Percentiles rank a stretch among this genome's conserved stretches.
These are phyloP conservation scores for Baorangia bicolor DNA, from an alignment of 768 basidiomycete genomes.

Conservation along the genomic window DNA sequence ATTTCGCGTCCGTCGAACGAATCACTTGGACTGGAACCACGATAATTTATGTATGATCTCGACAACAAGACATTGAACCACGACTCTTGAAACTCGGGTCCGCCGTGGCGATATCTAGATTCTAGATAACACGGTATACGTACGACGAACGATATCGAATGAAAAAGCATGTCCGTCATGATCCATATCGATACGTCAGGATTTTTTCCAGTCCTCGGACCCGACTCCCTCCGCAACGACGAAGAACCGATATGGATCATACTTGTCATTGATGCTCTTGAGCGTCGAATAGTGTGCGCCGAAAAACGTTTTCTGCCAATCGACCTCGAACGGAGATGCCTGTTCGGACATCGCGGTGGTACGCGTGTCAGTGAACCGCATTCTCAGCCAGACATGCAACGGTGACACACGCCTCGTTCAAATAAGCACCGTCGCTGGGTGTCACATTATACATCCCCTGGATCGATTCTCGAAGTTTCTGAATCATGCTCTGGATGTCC, in stretches of 20 bases:
- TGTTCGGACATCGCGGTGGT: conserved; percentile 11
- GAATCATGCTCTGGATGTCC: conserved; percentile 11
- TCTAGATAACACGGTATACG: background rate
- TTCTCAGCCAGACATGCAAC: background rate
- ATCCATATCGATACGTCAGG: conserved; percentile 21
- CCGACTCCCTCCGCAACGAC: conserved; percentile 48
- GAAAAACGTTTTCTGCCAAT: conserved; percentile 46
- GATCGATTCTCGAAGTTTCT: conserved; percentile 11
- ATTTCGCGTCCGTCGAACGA: background rate
- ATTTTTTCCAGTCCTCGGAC: conserved; percentile 47
- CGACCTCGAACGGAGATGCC: conserved; percentile 43
- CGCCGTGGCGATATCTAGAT: background rate
- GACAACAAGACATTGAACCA: background rate
- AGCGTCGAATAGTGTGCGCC: conserved; percentile 43
- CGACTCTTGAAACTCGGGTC: background rate
- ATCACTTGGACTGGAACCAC: background rate
- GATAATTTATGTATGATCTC: background rate
- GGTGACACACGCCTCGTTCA: conserved; percentile 44
- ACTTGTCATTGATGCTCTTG: conserved; percentile 42
- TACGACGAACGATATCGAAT: too few relatives aligned
- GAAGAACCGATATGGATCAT: conserved; percentile 47
- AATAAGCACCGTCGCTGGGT: conserved; percentile 40
- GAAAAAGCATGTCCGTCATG: background rate
- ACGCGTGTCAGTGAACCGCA: background rate
- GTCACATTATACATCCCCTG: conserved; percentile 26